Percentiles rank a stretch among this genome's conserved stretches.
Evolutionary conservation across 805 yeast species (phyloP).

Genomic region (Kuraishia cidri): DNA sequence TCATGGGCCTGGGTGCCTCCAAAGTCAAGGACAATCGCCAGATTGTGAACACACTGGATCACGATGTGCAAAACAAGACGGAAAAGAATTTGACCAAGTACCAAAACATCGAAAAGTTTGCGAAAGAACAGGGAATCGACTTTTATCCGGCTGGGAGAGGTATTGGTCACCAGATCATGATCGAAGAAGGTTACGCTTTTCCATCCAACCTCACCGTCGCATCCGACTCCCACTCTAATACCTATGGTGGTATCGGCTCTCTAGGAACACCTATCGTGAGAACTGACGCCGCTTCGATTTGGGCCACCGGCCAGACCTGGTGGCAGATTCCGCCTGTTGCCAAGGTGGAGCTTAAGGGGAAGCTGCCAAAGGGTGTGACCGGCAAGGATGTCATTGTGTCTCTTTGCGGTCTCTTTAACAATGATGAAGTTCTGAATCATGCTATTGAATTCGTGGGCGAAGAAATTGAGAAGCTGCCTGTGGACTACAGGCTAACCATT

Average conservation of each 20-base stretch:
- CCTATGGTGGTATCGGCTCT: constrained; percentile 95
- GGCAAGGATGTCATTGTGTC: constrained; percentile 98
- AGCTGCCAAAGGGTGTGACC: constrained; percentile 77
- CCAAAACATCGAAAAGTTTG: constrained; percentile 81
- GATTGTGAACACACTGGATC: constrained; percentile 94
- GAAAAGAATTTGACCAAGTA: constrained; percentile 88
- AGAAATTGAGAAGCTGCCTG: constrained; percentile 56
- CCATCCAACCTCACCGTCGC: constrained; percentile 93
- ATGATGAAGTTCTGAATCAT: constrained; percentile 88
- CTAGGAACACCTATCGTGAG: constrained; percentile 97
- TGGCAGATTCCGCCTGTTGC: constrained; percentile 99
- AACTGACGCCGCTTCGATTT: constrained; percentile 97
- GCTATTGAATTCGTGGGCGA: constrained; percentile 92
- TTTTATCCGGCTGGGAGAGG: constrained; percentile 99
- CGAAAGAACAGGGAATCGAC: constrained; percentile 84
- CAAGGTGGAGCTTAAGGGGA: constrained; percentile 76
- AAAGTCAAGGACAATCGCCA: constrained; percentile 79
- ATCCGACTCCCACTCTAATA: constrained; percentile 95
- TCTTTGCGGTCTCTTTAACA: constrained; percentile 85
- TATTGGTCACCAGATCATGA: constrained; percentile 98
- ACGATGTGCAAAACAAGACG: constrained; percentile 91
- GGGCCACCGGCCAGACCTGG: constrained; percentile 99
- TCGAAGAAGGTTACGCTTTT: constrained; percentile 97
- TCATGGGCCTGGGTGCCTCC: constrained; percentile 89
- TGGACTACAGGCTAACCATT: constrained; percentile 83